Conservation (phyloP, 805 yeast genomes). For the Metschnikowia lunata region DNA sequence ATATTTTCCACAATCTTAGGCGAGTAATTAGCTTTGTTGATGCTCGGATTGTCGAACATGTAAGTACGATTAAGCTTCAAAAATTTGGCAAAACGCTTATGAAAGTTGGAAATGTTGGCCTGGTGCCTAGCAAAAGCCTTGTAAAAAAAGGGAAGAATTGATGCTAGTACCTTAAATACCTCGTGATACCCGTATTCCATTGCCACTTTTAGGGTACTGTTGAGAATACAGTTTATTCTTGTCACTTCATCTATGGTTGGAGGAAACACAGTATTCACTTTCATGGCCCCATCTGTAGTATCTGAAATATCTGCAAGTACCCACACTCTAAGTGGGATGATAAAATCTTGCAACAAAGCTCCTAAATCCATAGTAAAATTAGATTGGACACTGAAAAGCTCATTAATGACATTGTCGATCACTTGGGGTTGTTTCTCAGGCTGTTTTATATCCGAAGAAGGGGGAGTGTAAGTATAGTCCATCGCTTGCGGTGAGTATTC, state of each 20-base stretch:
- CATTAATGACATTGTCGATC: conserved; percentile 41
- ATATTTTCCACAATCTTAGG: conserved; percentile 37
- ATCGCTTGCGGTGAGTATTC: conserved; percentile 92
- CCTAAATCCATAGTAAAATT: conserved; percentile 69
- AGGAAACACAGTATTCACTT: conserved; percentile 77
- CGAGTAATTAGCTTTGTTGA: conserved; percentile 29
- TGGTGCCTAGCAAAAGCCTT: conserved; percentile 92
- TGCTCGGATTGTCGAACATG: conserved; percentile 25
- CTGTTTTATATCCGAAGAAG: conserved; percentile 23
- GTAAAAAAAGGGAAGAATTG: conserved; percentile 83
- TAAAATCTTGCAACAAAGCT: conserved; percentile 68
- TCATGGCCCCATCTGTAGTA: conserved; percentile 52
- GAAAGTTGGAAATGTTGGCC: conserved; percentile 76
- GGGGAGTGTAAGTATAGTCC: conserved; percentile 64
- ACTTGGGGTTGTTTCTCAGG: not conserved
- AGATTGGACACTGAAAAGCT: conserved; percentile 67
- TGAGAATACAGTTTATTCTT: conserved; percentile 78
- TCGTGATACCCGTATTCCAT: conserved; percentile 68
- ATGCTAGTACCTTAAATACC: conserved; percentile 72
- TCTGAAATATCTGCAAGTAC: conserved; percentile 46
- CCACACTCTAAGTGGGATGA: conserved; percentile 71
- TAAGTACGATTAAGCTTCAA: conserved; percentile 24
- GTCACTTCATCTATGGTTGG: conserved; percentile 95
- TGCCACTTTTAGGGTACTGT: conserved; percentile 70
- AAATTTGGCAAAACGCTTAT: conserved; percentile 45